Conservation (phyloP, 176 grass and related monocot genomes). For the Triticum urartu region DNA sequence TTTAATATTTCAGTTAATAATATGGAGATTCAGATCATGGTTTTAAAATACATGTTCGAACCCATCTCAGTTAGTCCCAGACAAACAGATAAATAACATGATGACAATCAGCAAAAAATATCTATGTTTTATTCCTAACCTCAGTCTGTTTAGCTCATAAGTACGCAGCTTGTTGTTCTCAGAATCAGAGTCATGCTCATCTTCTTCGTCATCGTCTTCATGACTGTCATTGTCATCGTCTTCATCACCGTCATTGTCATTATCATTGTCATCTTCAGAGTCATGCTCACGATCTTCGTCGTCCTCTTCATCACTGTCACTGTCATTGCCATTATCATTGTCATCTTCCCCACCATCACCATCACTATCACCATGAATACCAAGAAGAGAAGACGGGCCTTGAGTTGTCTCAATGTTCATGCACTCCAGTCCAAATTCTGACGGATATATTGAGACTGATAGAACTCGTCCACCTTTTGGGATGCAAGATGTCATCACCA, state of each 20-base stretch:
- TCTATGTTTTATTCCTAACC: conserved; percentile 35
- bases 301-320: not conserved
- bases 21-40: not conserved
- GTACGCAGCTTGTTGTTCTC: conserved; percentile 70
- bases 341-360: not conserved
- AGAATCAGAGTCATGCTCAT: conserved; percentile 44
- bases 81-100: not conserved
- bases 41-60: not conserved
- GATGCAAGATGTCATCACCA: conserved; percentile 77
- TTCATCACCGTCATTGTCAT: not conserved
- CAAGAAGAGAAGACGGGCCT: conserved; percentile 62
- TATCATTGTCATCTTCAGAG: not conserved
- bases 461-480: conserved; percentile 68
- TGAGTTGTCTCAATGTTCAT: conserved; percentile 75
- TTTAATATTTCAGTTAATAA: not conserved
- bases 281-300: conserved; percentile 29
- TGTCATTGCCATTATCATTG: not conserved
- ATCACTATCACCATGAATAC: conserved; percentile 26
- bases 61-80: not conserved
- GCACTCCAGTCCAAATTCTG: conserved; percentile 84
- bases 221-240: conserved; percentile 11
- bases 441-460: conserved; percentile 74
- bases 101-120: not conserved
- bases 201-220: not conserved
- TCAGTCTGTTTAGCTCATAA: conserved; percentile 91